Evolutionary conservation across 192 early-diverging fungal species (phyloP), one percentile per base, ranked within the genome.

Genomic region (Irineochytrium annulatum): DNA sequence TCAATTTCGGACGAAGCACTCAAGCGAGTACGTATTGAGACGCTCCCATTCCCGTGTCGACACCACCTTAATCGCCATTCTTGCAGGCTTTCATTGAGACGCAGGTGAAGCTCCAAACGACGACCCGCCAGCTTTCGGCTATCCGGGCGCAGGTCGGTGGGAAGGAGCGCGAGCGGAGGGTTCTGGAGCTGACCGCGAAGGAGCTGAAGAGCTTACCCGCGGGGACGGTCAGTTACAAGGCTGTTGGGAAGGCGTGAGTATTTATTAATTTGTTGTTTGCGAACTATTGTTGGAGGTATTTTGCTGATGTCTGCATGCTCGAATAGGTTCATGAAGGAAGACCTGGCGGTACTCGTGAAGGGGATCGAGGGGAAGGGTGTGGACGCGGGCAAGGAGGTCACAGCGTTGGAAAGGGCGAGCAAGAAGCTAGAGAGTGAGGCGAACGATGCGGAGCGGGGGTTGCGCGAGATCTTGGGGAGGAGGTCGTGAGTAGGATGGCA

Each of bases 211-310:
- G 73, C 5, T 69, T 89, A 3, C 68, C 71, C 20, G 34, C 55
- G 6, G 69, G 69, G 17, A 85, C 79, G 2, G 68, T 70, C 26
- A 82, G 87, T 16, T 90, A 90, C 71, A 80, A 86, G 57, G 74
- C 87, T 33, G 79, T 90, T 27, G 88, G 88, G 1, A 87, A 88
- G 57, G 87, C 87, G 88, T 87, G 74, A 59, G 70, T 35, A 24
- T 22, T 39, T 0, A 26, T 43, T 29, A 48, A 4, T 48, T 48
- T 48, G 17, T 24, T 59, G 22, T 20, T 49, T 26, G 26, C 37
- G 17, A 0, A 17, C 46, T 46, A 6, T 2, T 52, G 24, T 52
- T 55, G 27, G 43, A 31, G 3, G 3, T 56, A 13, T 32, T 29
- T 53, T 60, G 0, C 20, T 32, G 8, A 5, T 53, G 1, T 1